phyloP scores from a whole-genome alignment of 164 flowering plant species.

The Annona cherimola region DNA sequence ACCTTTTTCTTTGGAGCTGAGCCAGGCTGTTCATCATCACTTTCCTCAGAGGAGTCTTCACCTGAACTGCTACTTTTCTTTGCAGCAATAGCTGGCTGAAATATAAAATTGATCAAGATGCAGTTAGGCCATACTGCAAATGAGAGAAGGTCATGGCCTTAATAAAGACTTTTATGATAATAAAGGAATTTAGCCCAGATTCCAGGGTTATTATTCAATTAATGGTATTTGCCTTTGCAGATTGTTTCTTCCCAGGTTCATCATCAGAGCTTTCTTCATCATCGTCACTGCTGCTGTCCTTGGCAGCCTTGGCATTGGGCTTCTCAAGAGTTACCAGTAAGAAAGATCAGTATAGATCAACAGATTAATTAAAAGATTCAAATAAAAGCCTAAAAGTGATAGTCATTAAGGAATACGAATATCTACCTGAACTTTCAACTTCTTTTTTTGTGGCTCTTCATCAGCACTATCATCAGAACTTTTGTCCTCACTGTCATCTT shows the following conservation, averaged over 20 bases:
- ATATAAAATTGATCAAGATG: neutral
- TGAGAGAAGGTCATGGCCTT: neutral
- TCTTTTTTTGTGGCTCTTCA: conserved; percentile 35
- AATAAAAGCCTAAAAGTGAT: too few species aligned
- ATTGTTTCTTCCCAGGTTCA: conserved; percentile 1
- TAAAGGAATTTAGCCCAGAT: too few species aligned
- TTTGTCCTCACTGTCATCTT: conserved; percentile 22
- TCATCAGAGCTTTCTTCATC: conserved; percentile 8
- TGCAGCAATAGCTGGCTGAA: conserved; percentile 14
- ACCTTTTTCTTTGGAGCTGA: conserved; percentile 45
- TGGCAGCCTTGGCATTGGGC: conserved; percentile 2
- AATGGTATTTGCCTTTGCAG: neutral
- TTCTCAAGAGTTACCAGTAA: neutral
- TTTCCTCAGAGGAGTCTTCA: conserved; percentile 32
- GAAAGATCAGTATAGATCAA: neutral
- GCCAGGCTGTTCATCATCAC: conserved; percentile 32
- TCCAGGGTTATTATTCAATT: neutral
- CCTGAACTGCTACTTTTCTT: conserved; percentile 28
- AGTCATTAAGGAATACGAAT: neutral
- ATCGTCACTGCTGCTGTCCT: conserved; percentile 11
- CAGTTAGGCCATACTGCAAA: neutral
- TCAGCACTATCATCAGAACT: conserved; percentile 19
- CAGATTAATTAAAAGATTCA: neutral
- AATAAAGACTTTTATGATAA: too few species aligned
- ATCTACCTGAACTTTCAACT: conserved; percentile 17